Base-by-base conservation (phyloP, 1,284 basidiomycete genomes). In the Ceratobasidium sp. region DNA sequence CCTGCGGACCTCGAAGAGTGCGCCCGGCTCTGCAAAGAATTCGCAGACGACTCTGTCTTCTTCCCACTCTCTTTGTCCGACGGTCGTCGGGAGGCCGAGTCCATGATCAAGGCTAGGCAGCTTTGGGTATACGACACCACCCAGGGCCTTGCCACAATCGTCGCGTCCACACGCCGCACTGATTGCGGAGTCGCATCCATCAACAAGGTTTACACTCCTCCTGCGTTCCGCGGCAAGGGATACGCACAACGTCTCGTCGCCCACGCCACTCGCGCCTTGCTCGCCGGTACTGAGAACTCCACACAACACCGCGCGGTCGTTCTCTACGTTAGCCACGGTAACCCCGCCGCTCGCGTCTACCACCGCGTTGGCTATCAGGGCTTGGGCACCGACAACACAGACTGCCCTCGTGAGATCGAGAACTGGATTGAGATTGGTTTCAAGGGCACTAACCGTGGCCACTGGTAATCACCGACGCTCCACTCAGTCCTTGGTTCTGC, bases 341-440 rank as follows among this genome's bases (percentile, higher is more conserved):
- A 90, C 73, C 67, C 72, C 23, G 82, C 79, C 72, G 88, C 88
- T 3, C 82, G 81, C n/a, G 88, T 90, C 1, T 91, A 91, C 77
- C 78, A 83, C 58, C 83, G 83, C 2, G 88, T 90, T 14, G 89
- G 89, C 0, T 91, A 90, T 74, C 79, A 82, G 6, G 88, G 88
- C 2, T 81, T 89, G 16, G 55, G 47, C 32, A 28, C 41, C 21
- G 80, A 77, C 4, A 83, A 82, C 32, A 74, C 79, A 5, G 77
- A 79, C 26, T 69, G 74, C 35, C 76, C 75, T 14, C 44, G 58
- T 16, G 70, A 64, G 23, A 84, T 87, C 7, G 86, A 88, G 57
- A 80, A 80, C 8, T 90, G 88, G 88, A 77, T 87, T 3, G 89
- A 91, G 74, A 80, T 88, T 71, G 89, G 89, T 0, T 89, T 90